Evolutionary conservation across 2,329 filamentous ascomycete genomes (phyloP).

Genomic region (Atkinsonella hypoxylon): DNA sequence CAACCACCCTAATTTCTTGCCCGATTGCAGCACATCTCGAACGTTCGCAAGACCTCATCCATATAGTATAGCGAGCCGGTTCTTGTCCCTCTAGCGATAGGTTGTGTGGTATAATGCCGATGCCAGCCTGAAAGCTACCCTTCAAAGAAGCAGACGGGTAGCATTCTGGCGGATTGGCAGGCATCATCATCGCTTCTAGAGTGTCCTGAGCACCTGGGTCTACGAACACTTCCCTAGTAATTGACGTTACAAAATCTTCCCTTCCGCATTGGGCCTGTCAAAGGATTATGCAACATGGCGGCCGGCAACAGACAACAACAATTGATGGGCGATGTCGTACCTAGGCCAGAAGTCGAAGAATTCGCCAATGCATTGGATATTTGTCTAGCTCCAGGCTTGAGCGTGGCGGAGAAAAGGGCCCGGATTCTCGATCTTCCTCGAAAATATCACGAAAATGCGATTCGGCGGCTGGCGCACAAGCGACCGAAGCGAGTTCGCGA

Average conservation of each 20-base stretch:
- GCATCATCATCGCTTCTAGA: neutral
- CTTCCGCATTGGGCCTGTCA: neutral
- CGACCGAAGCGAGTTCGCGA: slow-evolving; percentile 17
- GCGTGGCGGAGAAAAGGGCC: slow-evolving; percentile 43
- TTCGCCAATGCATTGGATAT: slow-evolving; percentile 77
- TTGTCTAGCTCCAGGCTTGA: slow-evolving; percentile 44
- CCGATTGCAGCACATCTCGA: neutral
- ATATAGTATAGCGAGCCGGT: neutral
- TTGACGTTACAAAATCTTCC: neutral
- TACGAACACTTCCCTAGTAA: too few relatives aligned
- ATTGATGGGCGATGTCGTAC: slow-evolving; percentile 33
- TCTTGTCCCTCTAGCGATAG: neutral
- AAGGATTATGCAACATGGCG: slow-evolving; percentile 1
- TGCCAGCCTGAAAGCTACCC: slow-evolving; percentile 5
- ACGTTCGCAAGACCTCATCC: neutral
- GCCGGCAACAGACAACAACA: slow-evolving; percentile 1
- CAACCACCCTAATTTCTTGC: too few relatives aligned
- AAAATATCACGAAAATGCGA: slow-evolving; percentile 46
- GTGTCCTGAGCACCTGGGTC: too few relatives aligned
- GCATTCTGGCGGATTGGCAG: neutral
- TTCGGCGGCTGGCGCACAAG: slow-evolving; percentile 20
- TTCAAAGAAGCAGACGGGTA: neutral
- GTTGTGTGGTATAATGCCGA: slow-evolving; percentile 1
- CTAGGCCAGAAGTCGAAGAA: slow-evolving; percentile 71
- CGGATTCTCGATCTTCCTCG: slow-evolving; percentile 52